A percentile compares a stretch with the other conserved stretches of the same genome.
These are phyloP conservation scores for Penicillium frequentans DNA, from an alignment of 2,329 filamentous ascomycete genomes.

Conservation along the genomic window DNA sequence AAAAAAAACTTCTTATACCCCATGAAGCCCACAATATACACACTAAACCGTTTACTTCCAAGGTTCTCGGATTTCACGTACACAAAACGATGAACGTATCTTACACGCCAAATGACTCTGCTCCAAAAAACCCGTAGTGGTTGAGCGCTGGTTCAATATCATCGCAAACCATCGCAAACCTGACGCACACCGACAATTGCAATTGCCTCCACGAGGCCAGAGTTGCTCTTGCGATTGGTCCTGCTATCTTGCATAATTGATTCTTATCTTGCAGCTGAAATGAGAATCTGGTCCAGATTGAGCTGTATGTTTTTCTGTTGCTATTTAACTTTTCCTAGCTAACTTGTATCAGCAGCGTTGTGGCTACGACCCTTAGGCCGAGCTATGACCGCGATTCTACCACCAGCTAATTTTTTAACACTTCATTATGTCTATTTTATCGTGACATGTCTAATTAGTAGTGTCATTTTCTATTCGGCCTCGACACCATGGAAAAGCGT, in stretches of 20 bases:
- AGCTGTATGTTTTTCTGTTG: conserved; percentile 6
- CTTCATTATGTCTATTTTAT: conserved; percentile 70
- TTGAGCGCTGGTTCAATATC: neutral
- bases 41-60: neutral
- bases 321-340: neutral
- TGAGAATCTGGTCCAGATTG: neutral
- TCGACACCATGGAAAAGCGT: conserved; percentile 55
- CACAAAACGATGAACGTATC: neutral
- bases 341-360: neutral
- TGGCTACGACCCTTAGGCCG: conserved; percentile 22
- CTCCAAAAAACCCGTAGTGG: neutral
- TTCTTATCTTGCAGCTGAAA: neutral
- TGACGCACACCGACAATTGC: conserved; percentile 5
- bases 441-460: conserved; percentile 54
- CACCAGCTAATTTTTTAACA: conserved; percentile 60
- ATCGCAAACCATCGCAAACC: neutral
- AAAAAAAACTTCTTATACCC: neutral
- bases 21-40: neutral
- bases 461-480: conserved; percentile 59
- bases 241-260: neutral
- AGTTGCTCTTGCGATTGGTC: conserved; percentile 1
- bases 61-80: no score
- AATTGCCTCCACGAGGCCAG: neutral
- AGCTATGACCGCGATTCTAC: conserved; percentile 28
- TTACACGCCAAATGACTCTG: neutral